Evolutionary conservation across 2,329 filamentous ascomycete genomes (phyloP), one percentile per base, ranked within the genome.

Genomic region (Calonectria pseudoreteaudii): DNA sequence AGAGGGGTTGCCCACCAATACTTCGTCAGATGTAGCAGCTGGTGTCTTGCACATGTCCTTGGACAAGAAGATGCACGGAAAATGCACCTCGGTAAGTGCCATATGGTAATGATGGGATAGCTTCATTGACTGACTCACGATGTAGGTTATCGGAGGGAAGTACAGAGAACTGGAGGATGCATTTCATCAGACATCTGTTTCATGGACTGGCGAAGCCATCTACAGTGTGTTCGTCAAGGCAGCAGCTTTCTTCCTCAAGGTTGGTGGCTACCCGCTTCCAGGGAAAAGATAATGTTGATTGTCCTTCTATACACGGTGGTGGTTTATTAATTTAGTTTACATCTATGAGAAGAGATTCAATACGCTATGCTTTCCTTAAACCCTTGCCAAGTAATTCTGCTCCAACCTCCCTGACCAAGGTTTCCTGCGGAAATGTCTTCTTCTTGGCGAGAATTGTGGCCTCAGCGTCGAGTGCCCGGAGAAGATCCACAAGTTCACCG

Each of bases 401-500:
- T 2, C 88, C 90, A n/a, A 91, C 85, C 79, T 91, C 90, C 2
- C 70, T 74, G 20, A 95, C 81, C 56, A 95, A 83, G 66, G 87
- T 85, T 82, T 94, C 89, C 16, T 88, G 85, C 1, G 89, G 87
- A 76, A 94, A 93, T 1, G 82, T 79, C 68, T 87, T 86, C 73
- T 88, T 88, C 84, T 93, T 95, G 1, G 81, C 86, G 44, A 88
- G 72, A 1, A 98, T 87, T 0, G 90, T 92, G 4, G 90, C 90
- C 38, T 89, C 87, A 0, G 95, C 94, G 82, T 96, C 95, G 88
- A 98, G 90, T 0, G 92, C 93, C 70, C 91, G 90, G 76, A 95
- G 89, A n/a, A 98, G 85, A 82, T 98, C 95, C 14, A 92, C 87
- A n/a, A 98, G 83, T 77, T 96, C 94, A 0, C 95, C 94, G 36